Conservation (phyloP, 2,329 filamentous ascomycete species). For the Aschersonia sp. region DNA sequence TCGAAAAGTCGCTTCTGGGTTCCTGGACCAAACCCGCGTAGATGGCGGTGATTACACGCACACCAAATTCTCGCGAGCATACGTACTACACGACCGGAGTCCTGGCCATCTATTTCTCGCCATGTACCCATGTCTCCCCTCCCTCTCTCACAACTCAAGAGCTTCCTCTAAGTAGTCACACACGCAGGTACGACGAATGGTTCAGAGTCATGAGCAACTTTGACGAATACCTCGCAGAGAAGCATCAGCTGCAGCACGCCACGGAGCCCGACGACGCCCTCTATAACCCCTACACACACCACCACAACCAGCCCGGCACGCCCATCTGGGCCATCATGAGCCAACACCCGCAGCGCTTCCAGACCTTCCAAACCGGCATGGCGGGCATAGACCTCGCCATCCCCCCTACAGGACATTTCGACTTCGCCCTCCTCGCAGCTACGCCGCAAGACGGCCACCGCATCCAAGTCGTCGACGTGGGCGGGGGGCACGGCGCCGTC, state of each 20-base stretch:
- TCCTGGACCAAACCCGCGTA: conserved; percentile 13
- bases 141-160: background rate
- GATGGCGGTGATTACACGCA: conserved; percentile 15
- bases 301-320: conserved; percentile 17
- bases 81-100: conserved; percentile 11
- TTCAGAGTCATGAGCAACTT: conserved; percentile 18
- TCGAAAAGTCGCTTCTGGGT: conserved; percentile 12
- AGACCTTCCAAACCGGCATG: conserved; percentile 16
- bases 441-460: conserved; percentile 3
- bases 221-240: conserved; percentile 15
- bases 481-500: conserved; percentile 15
- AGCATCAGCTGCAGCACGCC: conserved; percentile 6
- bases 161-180: background rate
- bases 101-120: conserved; percentile 16
- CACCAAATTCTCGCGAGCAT: conserved; percentile 16
- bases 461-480: conserved; percentile 16
- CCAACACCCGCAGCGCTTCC: conserved; percentile 13
- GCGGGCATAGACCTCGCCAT: conserved; percentile 17
- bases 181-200: conserved; percentile 16
- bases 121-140: conserved; percentile 8
- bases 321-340: conserved; percentile 19
- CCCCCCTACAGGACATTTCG: conserved; percentile 16
- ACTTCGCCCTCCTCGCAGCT: conserved; percentile 12
- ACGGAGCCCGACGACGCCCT: conserved; percentile 14
- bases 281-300: conserved; percentile 15